phyloP scores from a whole-genome alignment of 768 basidiomycete species.

The Lanmaoa rubissima region DNA sequence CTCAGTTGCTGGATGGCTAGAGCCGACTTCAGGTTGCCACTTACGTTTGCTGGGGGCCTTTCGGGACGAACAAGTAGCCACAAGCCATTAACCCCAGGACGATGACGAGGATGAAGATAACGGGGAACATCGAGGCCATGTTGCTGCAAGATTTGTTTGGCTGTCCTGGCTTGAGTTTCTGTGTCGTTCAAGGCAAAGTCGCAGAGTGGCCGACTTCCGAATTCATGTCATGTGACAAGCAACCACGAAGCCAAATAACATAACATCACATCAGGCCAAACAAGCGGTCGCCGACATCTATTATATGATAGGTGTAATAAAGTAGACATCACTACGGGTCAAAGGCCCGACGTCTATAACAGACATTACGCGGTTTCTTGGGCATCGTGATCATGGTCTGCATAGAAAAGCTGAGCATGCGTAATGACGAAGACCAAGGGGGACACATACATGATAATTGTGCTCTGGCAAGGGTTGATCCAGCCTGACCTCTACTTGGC shows the following conservation, averaged over 20 bases:
- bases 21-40: constrained; percentile 28
- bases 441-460: constrained; percentile 80
- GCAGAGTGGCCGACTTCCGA: neutral
- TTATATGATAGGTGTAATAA: neutral
- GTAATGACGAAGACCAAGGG: neutral
- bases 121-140: constrained; percentile 73
- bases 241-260: neutral
- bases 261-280: too few relatives aligned
- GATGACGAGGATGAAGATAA: constrained; percentile 64
- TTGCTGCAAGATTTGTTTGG: neutral
- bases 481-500: constrained; percentile 71
- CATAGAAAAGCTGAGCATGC: constrained; percentile 3
- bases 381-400: constrained; percentile 96
- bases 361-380: constrained; percentile 60
- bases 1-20: neutral
- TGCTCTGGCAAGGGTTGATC: constrained; percentile 64
- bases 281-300: neutral
- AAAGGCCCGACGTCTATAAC: constrained; percentile 64
- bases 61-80: constrained; percentile 70
- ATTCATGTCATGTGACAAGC: constrained; percentile 9
- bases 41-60: constrained; percentile 89
- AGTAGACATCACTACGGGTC: constrained; percentile 33
- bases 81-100: constrained; percentile 62
- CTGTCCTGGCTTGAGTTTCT: neutral
- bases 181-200: neutral